phyloP scores from a whole-genome alignment of 257 asterid genomes.

The Ocimum tenuiflorum region DNA sequence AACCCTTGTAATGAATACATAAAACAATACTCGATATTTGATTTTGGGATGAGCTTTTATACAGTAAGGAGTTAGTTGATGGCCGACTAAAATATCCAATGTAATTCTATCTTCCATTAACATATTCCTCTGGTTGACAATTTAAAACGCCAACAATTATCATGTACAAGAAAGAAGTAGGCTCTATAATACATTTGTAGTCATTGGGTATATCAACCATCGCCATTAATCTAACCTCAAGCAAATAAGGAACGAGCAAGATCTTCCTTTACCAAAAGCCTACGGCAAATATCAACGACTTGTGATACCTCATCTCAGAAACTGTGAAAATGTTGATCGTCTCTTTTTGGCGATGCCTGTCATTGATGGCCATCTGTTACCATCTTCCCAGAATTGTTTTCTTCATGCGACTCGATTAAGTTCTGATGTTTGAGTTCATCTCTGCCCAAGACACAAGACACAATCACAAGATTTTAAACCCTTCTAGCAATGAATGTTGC shows the following conservation, averaged over 20 bases:
- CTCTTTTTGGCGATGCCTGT: slow-evolving; percentile 9
- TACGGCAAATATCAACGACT: too few relatives aligned
- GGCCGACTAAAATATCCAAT: background rate
- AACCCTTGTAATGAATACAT: too few relatives aligned
- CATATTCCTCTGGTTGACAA: too few relatives aligned
- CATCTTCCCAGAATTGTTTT: slow-evolving; percentile 24
- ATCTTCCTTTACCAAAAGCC: too few relatives aligned
- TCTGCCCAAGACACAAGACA: slow-evolving; percentile 25
- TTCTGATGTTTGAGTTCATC: slow-evolving; percentile 31
- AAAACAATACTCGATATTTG: too few relatives aligned
- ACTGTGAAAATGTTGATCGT: background rate
- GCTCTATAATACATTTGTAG: slow-evolving; percentile 18
- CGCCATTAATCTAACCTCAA: slow-evolving; percentile 3
- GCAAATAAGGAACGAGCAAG: too few relatives aligned
- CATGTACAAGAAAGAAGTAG: slow-evolving; percentile 9
- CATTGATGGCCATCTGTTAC: slow-evolving; percentile 24
- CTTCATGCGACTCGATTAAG: slow-evolving; percentile 17
- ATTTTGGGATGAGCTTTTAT: background rate
- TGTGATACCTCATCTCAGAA: too few relatives aligned
- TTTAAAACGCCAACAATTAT: too few relatives aligned
- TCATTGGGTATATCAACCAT: too few relatives aligned
- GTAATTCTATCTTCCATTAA: too few relatives aligned
- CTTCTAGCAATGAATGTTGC: too few relatives aligned
- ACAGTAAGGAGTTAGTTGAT: background rate
- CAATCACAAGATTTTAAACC: background rate